These are phyloP conservation scores for Rosa multiflora DNA, from an alignment of 306 rosid species.

Conservation along the genomic window DNA sequence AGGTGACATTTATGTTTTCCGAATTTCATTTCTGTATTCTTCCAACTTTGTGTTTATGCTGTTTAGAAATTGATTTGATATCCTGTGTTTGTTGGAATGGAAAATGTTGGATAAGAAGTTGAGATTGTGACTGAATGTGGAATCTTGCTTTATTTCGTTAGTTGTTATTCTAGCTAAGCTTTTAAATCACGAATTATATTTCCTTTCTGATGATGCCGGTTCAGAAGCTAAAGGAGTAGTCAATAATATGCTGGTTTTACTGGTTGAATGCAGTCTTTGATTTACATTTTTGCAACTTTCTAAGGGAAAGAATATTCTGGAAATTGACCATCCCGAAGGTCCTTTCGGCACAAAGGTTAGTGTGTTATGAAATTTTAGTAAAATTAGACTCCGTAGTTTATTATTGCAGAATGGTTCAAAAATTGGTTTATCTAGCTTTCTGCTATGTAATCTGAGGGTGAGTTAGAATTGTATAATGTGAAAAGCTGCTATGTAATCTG, in stretches of 20 bases:
- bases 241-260: neutral
- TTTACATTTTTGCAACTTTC: slow-evolving; percentile 8
- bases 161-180: neutral
- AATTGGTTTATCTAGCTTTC: neutral
- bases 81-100: slow-evolving; percentile 3
- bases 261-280: neutral
- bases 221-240: neutral
- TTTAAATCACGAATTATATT: neutral
- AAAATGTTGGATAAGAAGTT: slow-evolving; percentile 13
- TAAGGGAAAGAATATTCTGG: slow-evolving; percentile 63
- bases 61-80: neutral
- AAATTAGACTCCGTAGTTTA: neutral
- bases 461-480: too few relatives aligned
- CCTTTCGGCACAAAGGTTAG: too few relatives aligned
- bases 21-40: neutral
- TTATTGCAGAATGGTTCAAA: neutral
- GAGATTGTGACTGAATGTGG: neutral
- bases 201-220: neutral
- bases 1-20: slow-evolving; percentile 33
- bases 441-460: neutral
- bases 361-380: neutral
- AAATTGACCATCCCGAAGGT: slow-evolving; percentile 62
- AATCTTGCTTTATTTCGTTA: too few relatives aligned
- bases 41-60: neutral
- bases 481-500: too few relatives aligned